Evolutionary conservation across 805 yeast species (phyloP), one percentile per base, ranked within the genome.

Genomic region (Kazachstania psychrophila): DNA sequence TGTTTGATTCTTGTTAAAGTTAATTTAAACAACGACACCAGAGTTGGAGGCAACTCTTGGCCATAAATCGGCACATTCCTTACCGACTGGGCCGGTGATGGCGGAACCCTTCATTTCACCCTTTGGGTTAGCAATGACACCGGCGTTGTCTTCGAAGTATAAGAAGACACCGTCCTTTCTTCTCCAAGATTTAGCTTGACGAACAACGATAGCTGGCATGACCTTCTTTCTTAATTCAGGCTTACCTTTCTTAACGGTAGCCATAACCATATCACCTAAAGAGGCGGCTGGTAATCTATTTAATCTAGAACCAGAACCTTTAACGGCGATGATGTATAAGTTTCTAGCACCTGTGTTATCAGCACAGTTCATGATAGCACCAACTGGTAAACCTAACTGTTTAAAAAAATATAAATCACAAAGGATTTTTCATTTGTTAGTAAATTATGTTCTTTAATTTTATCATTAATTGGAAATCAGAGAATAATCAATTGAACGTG

Each of bases 61-160:
- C 98, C 98, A 92, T 72, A 92, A 82, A 69, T 92, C 98, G 68
- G 98, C 98, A 79, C 98, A 92, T 79, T 92, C 98, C 77, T 92
- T 92, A 71, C 96, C 97, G 66, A 92, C 98, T 65, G 98, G 98
- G 72, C 98, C 98, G 65, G 98, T 92, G 70, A 92, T 89, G 64
- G 98, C 98, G 57, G 98, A 92, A 75, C 98, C 98, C 79, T 92
- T 92, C 98, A 92, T 92, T 75, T 92, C 98, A 78, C 98, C 98
- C 89, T 92, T 92, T 68, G 98, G 98, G 77, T 92, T 92, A 70
- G 89, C 97, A 66, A 92, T 92, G 71, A 92, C 98, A 80, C 98
- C 98, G 54, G 98, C 98, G 67, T 92, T 92, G 77, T 92, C 98
- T 79, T 92, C 98, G 62, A 92, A 92, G 85, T 92, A 92, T 70